Conservation (phyloP, 768 basidiomycete species). For the Podaxis pistillaris region DNA sequence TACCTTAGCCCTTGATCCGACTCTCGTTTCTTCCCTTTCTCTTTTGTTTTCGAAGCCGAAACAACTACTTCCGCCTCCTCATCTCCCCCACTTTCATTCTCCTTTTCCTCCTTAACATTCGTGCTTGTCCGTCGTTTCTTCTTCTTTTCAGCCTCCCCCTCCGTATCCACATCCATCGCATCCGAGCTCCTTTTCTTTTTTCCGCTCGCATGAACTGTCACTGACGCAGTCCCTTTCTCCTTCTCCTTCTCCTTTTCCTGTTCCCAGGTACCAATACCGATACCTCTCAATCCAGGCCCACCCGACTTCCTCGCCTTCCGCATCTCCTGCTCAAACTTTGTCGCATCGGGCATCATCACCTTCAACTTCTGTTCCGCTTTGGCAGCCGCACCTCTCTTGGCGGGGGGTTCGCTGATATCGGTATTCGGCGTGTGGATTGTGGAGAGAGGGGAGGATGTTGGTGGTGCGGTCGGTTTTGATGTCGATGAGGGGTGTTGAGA, state of each 20-base stretch:
- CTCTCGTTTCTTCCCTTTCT: conserved; percentile 19
- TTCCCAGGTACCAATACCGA: conserved; percentile 16
- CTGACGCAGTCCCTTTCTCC: background rate
- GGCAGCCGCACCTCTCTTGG: conserved; percentile 41
- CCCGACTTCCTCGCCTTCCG: conserved; percentile 33
- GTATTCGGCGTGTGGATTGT: conserved; percentile 10
- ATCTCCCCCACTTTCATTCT: conserved; percentile 16
- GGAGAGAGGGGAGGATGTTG: conserved; percentile 13
- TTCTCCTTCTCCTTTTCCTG: conserved; percentile 15
- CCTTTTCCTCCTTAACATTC: conserved; percentile 13
- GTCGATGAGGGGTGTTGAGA: background rate
- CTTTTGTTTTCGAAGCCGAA: conserved; percentile 13
- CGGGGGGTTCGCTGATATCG: conserved; percentile 9
- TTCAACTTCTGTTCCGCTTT: conserved; percentile 53
- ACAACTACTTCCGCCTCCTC: conserved; percentile 9
- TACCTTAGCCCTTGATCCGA: background rate
- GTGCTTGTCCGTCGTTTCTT: conserved; percentile 7
- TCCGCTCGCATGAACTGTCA: conserved; percentile 13
- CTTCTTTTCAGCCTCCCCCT: background rate
- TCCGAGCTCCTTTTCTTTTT: conserved; percentile 17
- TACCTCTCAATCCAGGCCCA: conserved; percentile 20
- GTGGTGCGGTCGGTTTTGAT: background rate
- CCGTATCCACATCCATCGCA: conserved; percentile 1
- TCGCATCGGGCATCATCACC: conserved; percentile 77
- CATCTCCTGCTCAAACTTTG: conserved; percentile 68